phyloP scores from a whole-genome alignment of 371 early-diverging fungal genomes.

The Mortierella sp. region DNA sequence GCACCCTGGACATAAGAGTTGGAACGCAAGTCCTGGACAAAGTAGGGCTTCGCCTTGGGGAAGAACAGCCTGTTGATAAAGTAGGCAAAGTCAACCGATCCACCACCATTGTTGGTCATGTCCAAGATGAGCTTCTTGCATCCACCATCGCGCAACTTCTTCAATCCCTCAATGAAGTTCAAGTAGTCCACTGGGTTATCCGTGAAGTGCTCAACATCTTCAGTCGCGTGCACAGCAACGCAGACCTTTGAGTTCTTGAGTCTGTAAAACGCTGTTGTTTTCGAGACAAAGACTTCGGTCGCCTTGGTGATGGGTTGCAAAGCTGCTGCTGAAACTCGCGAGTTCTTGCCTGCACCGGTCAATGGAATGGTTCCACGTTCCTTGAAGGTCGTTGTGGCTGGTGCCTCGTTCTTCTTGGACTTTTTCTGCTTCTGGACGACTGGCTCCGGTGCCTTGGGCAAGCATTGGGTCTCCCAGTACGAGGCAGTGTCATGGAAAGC shows the following conservation, averaged over 20 bases:
- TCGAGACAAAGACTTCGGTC: conserved; percentile 9
- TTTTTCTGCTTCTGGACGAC: neutral
- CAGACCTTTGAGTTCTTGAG: conserved; percentile 19
- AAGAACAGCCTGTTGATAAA: conserved; percentile 37
- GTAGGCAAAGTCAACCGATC: conserved; percentile 43
- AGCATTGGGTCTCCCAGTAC: conserved; percentile 38
- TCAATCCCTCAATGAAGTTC: conserved; percentile 27
- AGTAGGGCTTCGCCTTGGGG: conserved; percentile 38
- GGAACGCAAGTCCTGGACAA: conserved; percentile 33
- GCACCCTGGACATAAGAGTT: conserved; percentile 12
- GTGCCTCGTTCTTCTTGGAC: conserved; percentile 3
- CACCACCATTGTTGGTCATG: conserved; percentile 54
- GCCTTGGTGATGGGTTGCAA: conserved; percentile 12
- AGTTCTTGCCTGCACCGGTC: too few species aligned
- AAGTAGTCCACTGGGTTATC: conserved; percentile 14
- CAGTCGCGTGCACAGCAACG: conserved; percentile 39
- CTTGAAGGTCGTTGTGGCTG: conserved; percentile 9
- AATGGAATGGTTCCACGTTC: neutral
- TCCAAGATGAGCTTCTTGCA: conserved; percentile 47
- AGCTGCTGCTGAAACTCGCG: too few species aligned
- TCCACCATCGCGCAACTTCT: conserved; percentile 25
- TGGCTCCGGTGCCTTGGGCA: neutral
- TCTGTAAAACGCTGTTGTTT: conserved; percentile 34
- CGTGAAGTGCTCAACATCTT: conserved; percentile 13
- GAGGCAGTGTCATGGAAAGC: conserved; percentile 17